Evolutionary conservation across 73 alveolate genomes (phyloP), one percentile per base, ranked within the genome.

Genomic region (Paramecium primaurelia): DNA sequence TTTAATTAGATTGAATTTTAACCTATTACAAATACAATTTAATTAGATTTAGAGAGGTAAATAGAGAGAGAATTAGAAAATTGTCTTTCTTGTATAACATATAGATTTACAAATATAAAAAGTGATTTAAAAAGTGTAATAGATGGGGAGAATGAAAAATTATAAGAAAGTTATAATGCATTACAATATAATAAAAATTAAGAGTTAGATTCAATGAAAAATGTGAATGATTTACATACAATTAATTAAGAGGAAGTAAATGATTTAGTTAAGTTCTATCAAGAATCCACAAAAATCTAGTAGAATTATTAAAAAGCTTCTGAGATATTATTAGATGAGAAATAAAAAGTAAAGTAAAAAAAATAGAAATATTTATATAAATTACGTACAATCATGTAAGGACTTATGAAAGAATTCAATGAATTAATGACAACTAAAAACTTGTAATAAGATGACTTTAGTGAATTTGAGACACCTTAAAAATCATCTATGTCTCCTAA

Each of bases 391-490:
- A 42, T 75, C 7, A 75, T 75, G 88, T 38, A 36, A n/a, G 47
- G 38, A 75, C 34, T 75, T 0, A 11, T 75, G 68, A 75, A n/a
- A 18, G 88, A 75, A 9, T 75, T 75, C 6, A 75, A 75, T 75
- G 88, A 75, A 9, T 42, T 75, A 32, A 75, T 75, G 88, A 75
- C 88, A 12, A 38, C 88, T 0, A 75, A 75, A 26, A 75, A 75
- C 25, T 30, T 75, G 4, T 42, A 75, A 20, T 75, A 75, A 11
- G 88, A 75, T 37, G 88, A 75, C 30, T 28, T 28, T 11, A 75
- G 60, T 75, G 88, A 75, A 6, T 75, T 36, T 75, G 88, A 75
- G 30, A 75, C 88, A 4, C 88, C 88, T 4, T 18, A 75, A 14
- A 75, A 75, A 38, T 75, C 38, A 38, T 9, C 60, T 3, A 36